A percentile compares a stretch with the other conserved stretches of the same genome.
Evolutionary conservation across 306 rosid genomes (phyloP).

Genomic region (Vigna angularis): DNA sequence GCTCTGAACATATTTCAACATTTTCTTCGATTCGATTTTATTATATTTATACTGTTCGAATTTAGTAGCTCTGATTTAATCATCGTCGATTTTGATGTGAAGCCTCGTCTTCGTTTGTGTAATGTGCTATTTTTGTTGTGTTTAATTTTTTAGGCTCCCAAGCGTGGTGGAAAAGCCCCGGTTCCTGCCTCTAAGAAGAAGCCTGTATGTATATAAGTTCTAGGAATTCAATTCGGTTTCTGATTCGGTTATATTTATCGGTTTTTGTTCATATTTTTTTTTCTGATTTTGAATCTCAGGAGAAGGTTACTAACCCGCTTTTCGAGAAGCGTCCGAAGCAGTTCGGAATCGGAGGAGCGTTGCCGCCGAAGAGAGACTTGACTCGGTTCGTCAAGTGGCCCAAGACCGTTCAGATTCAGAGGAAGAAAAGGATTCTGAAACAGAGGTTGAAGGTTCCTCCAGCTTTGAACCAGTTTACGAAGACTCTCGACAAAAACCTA

Average conservation of each 20-base stretch:
- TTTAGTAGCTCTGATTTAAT: neutral
- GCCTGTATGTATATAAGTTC: slow-evolving; percentile 30
- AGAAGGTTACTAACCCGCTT: slow-evolving; percentile 68
- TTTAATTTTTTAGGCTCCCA: slow-evolving; percentile 53
- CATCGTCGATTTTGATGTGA: neutral
- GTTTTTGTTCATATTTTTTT: too few species aligned
- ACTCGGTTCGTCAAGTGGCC: slow-evolving; percentile 79
- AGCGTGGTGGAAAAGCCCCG: slow-evolving; percentile 59
- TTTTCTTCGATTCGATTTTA: neutral
- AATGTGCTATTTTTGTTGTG: neutral
- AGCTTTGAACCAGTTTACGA: slow-evolving; percentile 79
- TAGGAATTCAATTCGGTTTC: neutral
- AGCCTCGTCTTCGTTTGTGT: neutral
- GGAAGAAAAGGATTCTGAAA: slow-evolving; percentile 74
- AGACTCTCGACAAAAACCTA: slow-evolving; percentile 77
- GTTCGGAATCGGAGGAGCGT: slow-evolving; percentile 83
- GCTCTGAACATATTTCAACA: neutral
- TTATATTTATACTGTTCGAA: too few species aligned
- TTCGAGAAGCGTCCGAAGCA: slow-evolving; percentile 78
- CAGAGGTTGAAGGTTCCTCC: slow-evolving; percentile 84
- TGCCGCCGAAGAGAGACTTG: slow-evolving; percentile 80
- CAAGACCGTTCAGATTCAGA: slow-evolving; percentile 60
- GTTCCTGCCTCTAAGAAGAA: slow-evolving; percentile 60
- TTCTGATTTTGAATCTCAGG: slow-evolving; percentile 32
- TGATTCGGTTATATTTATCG: neutral